Evolutionary conservation across 768 basidiomycete species (phyloP), one percentile per base, ranked within the genome.

Genomic region (Punctularia strigosozonata): DNA sequence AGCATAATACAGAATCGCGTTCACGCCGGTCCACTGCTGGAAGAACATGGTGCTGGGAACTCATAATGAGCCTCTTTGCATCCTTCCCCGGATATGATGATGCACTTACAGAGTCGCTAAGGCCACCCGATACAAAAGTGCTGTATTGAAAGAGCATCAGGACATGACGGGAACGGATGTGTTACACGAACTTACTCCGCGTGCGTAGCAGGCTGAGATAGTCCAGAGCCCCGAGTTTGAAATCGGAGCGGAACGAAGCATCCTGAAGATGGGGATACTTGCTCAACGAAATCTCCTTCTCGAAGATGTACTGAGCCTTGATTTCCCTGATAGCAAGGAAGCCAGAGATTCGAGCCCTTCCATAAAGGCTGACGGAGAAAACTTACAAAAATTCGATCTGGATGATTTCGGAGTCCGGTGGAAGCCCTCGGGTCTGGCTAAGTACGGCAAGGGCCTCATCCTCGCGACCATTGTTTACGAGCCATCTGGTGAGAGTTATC

Each of bases 21-120:
- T 82, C 49, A 82, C 67, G 44, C 82, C 84, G 22, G 80, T 83
- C 80, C 81, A 85, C 57, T 85, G 82, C 52, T 85, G 83, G 65
- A 81, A 85, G 62, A 77, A 80, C 81, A 79, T 88, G 30, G 63
- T 75, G 44, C 72, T 73, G 38, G 4, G 34, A 18, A 32, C 14
- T 12, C 20, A 17, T 49, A 32, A 50, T 32, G 4, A 23, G 33
- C 21, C 5, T 21, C 20, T 20, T 21, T 34, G 37, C 15, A 30
- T 34, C 4, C 6, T 19, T 22, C 20, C 8, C 33, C 18, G 33
- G 8, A 10, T 12, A 7, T 13, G 15, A 22, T 19, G 22, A 21
- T 30, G 36, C 12, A 53, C 66, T 49, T 41, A 69, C 66, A 77
- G 51, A 33, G 75, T 69, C 19, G 76, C 78, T 33, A 81, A 66